Base-by-base conservation (phyloP, 2,329 filamentous ascomycete species). In the Colletotrichum simmondsii region DNA sequence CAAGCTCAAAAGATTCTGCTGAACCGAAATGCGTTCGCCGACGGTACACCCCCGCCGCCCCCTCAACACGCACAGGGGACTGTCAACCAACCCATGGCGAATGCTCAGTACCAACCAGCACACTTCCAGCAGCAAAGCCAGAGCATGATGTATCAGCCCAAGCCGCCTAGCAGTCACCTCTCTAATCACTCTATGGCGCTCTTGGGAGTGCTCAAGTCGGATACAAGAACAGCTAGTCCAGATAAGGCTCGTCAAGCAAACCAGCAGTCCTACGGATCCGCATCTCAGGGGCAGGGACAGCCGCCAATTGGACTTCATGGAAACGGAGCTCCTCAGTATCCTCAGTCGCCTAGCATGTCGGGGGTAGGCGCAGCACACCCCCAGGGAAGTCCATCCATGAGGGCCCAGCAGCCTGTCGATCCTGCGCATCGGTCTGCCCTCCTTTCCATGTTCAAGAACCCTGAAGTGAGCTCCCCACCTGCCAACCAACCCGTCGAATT, bases 391-490 rank as follows among this genome's bases (percentile, higher is more conserved):
- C 53, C 35, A 26, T 19, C 70, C 7, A 22, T 24, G 52, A 75
- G 14, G 74, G 77, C 22, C 72, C 76, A 35, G 79, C 82, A 32
- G 82, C 84, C 59, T 78, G 80, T 64, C 26, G 67, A 71, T 49
- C 60, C 71, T 7, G 56, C 67, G 46, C 88, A 90, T 74, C 85
- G 87, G 26, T 85, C 83, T 22, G 82, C 86, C 8, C 80, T 90
- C 24, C 80, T 90, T 16, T 86, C 83, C 26, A 88, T 90, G 82
- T 90, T 91, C 79, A 89, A 88, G 73, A 85, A 85, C 74, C 75
- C 79, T 12, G 79, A 78, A 32, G 71, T 79, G 3, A 35, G 72
- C 63, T 66, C 28, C 28, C 49, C 69, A 30, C 57, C 30, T 28
- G 58, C 24, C 4, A 65, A 61, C 19, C 64, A 72, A 24, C 66